Conservation (phyloP, 2,329 filamentous ascomycete genomes). For the Aspergillus tanneri region DNA sequence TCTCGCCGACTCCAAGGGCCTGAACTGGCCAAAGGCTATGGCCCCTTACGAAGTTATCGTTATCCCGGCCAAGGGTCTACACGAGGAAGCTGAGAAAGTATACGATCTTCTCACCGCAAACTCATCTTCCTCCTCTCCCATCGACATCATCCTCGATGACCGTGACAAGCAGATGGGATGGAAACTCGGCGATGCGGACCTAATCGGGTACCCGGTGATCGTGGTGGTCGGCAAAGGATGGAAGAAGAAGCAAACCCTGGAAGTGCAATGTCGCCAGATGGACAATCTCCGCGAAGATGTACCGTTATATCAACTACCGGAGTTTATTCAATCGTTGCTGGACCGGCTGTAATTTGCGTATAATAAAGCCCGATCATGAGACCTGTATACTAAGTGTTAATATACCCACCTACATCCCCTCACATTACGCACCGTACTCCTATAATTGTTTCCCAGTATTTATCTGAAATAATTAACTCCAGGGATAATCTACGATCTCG, state of each 20-base stretch:
- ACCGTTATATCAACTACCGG: conserved; percentile 49
- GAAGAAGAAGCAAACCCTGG: conserved; percentile 58
- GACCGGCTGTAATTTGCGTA: conserved; percentile 47
- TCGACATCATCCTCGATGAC: conserved; percentile 76
- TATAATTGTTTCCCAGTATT: too few species aligned
- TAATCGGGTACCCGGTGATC: conserved; percentile 82
- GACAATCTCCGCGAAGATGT: conserved; percentile 60
- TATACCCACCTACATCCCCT: conserved; percentile 2
- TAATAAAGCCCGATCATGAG: neutral
- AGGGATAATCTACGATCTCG: too few species aligned
- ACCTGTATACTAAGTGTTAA: conserved; percentile 9
- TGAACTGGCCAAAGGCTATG: conserved; percentile 85
- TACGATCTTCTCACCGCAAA: conserved; percentile 59
- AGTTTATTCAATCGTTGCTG: conserved; percentile 51
- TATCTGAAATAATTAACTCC: too few species aligned
- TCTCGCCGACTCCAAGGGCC: conserved; percentile 66
- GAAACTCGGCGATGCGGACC: conserved; percentile 87
- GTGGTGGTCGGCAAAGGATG: conserved; percentile 75
- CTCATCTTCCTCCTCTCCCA: conserved; percentile 15
- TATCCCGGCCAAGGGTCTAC: conserved; percentile 54
- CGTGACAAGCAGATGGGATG: conserved; percentile 67
- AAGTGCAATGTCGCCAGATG: conserved; percentile 75
- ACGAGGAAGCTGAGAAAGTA: conserved; percentile 54
- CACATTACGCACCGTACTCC: too few species aligned
- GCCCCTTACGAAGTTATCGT: conserved; percentile 79